phyloP scores from a whole-genome alignment of 192 early-diverging fungal species.

The Backusella luteola region DNA sequence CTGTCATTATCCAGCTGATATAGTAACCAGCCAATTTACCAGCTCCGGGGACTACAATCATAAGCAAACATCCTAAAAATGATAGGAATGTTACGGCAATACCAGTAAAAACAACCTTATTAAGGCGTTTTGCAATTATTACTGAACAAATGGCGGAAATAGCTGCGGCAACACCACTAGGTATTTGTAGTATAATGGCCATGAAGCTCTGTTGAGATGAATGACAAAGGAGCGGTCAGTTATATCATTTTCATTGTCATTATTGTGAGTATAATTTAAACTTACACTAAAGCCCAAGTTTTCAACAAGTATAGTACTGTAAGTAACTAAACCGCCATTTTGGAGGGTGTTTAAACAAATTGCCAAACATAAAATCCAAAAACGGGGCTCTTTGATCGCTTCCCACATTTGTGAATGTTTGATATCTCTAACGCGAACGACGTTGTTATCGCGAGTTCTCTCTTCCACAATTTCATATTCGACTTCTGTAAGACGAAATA shows the following conservation, averaged over 20 bases:
- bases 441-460: slow-evolving; percentile 16
- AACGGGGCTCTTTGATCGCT: slow-evolving; percentile 16
- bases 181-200: slow-evolving; percentile 8
- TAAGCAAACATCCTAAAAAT: slow-evolving; percentile 9
- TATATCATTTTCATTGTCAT: not conserved
- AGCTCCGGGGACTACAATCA: not conserved
- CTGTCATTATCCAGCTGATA: slow-evolving; percentile 1
- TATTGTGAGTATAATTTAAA: not conserved
- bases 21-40: slow-evolving; percentile 5
- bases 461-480: slow-evolving; percentile 26
- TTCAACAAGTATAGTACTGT: slow-evolving; percentile 5
- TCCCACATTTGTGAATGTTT: slow-evolving; percentile 26
- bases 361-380: slow-evolving; percentile 2
- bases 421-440: not conserved
- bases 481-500: slow-evolving; percentile 12
- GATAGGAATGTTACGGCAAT: not conserved
- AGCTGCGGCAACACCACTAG: not conserved
- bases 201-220: not conserved
- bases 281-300: slow-evolving; percentile 25
- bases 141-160: not conserved
- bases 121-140: not conserved
- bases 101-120: not conserved
- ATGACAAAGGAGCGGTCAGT: not conserved
- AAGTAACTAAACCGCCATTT: slow-evolving; percentile 26
- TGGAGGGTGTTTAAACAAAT: not conserved